Percentiles rank a stretch among this genome's conserved stretches.
phyloP scores from a whole-genome alignment of 345 rosid genomes.

The Zanthoxylum bungeanum region DNA sequence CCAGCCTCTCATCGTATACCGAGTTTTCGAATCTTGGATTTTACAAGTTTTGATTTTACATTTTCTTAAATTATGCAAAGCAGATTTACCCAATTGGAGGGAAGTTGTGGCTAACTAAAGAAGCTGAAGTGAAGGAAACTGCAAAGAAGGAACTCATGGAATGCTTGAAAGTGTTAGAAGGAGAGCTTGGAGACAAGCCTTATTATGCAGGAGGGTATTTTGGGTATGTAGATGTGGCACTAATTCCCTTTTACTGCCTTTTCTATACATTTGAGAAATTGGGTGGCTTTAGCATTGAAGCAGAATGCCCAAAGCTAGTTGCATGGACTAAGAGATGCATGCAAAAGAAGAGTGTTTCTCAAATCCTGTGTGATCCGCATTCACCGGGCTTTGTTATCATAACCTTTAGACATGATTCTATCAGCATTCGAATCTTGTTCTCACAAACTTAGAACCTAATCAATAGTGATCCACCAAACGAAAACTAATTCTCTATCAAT shows the following conservation, averaged over 20 bases:
- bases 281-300: constrained; percentile 17
- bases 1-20: too few species aligned
- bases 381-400: too few species aligned
- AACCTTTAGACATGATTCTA: too few species aligned
- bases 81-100: constrained; percentile 12
- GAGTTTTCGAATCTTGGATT: too few species aligned
- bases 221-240: constrained; percentile 20
- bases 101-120: not conserved
- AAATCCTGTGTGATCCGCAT: constrained; percentile 14
- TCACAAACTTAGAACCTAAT: too few species aligned
- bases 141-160: constrained; percentile 18
- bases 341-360: constrained; percentile 21
- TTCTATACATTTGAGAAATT: constrained; percentile 9
- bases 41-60: too few species aligned
- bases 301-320: constrained; percentile 21
- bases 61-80: not conserved
- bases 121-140: not conserved
- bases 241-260: constrained; percentile 19
- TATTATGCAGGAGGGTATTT: constrained; percentile 21
- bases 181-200: constrained; percentile 25
- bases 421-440: too few species aligned
- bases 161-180: constrained; percentile 8
- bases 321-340: constrained; percentile 26
- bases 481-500: too few species aligned
- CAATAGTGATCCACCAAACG: too few species aligned